These are phyloP conservation scores for Furculomyces boomerangus DNA, from an alignment of 371 early-diverging fungal genomes.

Conservation along the genomic window DNA sequence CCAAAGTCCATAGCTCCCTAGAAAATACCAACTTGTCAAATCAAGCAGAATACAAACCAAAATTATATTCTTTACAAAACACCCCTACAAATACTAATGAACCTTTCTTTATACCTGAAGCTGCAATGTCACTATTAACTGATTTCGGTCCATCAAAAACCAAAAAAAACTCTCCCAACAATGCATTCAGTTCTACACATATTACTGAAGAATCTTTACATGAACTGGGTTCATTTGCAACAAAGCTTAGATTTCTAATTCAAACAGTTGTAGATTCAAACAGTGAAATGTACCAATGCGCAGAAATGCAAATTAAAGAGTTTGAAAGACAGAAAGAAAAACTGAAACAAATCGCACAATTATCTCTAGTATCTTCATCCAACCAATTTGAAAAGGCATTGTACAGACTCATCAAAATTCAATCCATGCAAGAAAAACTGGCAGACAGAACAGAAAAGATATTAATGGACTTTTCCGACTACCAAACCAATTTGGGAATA, in stretches of 20 bases:
- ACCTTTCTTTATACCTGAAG: not conserved
- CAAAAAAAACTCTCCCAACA: no score
- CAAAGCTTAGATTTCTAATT: not conserved
- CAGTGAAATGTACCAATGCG: not conserved
- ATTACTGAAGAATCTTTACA: not conserved
- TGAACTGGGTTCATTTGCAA: not conserved
- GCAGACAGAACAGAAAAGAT: not conserved
- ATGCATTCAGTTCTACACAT: no score
- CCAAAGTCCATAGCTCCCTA: not conserved
- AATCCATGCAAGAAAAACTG: not conserved
- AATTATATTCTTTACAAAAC: not conserved
- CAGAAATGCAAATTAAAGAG: not conserved
- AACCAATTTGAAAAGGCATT: not conserved
- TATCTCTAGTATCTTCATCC: not conserved
- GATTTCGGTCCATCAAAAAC: not conserved
- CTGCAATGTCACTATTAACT: not conserved
- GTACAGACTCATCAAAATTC: not conserved
- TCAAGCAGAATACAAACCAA: not conserved
- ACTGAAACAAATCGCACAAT: not conserved
- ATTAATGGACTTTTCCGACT: not conserved
- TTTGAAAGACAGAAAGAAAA: conserved; percentile 1
- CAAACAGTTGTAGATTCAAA: not conserved
- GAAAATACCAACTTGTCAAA: not conserved
- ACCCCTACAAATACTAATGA: not conserved
- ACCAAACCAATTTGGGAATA: no score